Evolutionary conservation across 129 eudicot genomes (phyloP).

Genomic region (Escallonia rubra): DNA sequence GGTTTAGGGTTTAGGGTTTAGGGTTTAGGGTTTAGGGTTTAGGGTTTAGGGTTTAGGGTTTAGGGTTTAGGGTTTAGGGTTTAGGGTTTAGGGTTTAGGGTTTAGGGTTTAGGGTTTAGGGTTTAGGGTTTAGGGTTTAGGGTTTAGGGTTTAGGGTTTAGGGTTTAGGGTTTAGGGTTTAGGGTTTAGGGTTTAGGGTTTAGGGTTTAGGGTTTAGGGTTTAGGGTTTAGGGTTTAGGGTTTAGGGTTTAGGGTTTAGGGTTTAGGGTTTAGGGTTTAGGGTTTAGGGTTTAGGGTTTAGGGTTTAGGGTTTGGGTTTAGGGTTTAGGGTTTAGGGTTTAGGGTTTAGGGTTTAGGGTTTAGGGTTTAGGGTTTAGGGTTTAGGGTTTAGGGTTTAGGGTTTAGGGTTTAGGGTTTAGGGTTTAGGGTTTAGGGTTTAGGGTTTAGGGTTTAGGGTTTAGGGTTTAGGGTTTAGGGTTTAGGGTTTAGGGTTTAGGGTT

Average conservation of each 20-base stretch:
- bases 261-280: slow-evolving; percentile 25
- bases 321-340: slow-evolving; percentile 20
- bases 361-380: slow-evolving; percentile 21
- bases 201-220: slow-evolving; percentile 24
- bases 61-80: slow-evolving; percentile 32
- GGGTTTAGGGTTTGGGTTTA: slow-evolving; percentile 26
- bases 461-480: slow-evolving; percentile 24
- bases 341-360: slow-evolving; percentile 14
- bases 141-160: slow-evolving; percentile 23
- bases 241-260: slow-evolving; percentile 27
- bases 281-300: slow-evolving; percentile 26
- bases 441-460: slow-evolving; percentile 24
- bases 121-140: slow-evolving; percentile 29
- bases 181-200: slow-evolving; percentile 20
- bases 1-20: slow-evolving; percentile 25
- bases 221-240: slow-evolving; percentile 26
- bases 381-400: slow-evolving; percentile 24
- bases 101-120: slow-evolving; percentile 35
- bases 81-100: slow-evolving; percentile 33
- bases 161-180: slow-evolving; percentile 24
- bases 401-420: slow-evolving; percentile 25
- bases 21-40: slow-evolving; percentile 30
- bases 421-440: slow-evolving; percentile 17
- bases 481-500: slow-evolving; percentile 15
- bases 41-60: slow-evolving; percentile 32